phyloP scores from a whole-genome alignment of 2,329 filamentous ascomycete species.

The Fusarium penzigii region DNA sequence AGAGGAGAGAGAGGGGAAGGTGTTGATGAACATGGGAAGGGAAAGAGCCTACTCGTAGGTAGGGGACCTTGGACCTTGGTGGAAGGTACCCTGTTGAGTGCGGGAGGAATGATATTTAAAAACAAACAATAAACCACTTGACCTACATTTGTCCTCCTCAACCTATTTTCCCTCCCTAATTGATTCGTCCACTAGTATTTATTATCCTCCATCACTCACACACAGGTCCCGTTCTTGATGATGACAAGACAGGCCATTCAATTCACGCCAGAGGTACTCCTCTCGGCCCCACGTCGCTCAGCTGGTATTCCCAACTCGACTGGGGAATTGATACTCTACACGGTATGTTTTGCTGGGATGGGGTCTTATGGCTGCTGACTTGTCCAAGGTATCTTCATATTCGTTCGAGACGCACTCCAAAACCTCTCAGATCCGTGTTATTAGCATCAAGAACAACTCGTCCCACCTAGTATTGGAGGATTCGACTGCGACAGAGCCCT shows the following conservation, averaged over 20 bases:
- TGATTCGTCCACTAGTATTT: no score
- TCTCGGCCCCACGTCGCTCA: constrained; percentile 74
- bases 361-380: neutral
- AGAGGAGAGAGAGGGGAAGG: constrained; percentile 13
- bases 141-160: no score
- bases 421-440: constrained; percentile 66
- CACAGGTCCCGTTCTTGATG: constrained; percentile 16
- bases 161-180: no score
- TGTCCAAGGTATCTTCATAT: constrained; percentile 66
- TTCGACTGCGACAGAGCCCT: constrained; percentile 65
- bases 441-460: constrained; percentile 68
- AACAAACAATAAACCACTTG: no score
- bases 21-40: no score
- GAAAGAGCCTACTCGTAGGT: no score
- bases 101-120: no score
- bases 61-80: no score
- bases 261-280: constrained; percentile 75
- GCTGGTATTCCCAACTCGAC: constrained; percentile 68
- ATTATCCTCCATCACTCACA: no score
- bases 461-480: constrained; percentile 68
- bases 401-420: constrained; percentile 76
- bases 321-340: constrained; percentile 66
- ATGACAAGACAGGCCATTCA: constrained; percentile 73
- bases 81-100: no score
- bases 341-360: constrained; percentile 38